Percentiles rank a stretch among this genome's conserved stretches.
phyloP scores from a whole-genome alignment of 1,284 basidiomycete genomes.

The Ceratobasidium papillatum region DNA sequence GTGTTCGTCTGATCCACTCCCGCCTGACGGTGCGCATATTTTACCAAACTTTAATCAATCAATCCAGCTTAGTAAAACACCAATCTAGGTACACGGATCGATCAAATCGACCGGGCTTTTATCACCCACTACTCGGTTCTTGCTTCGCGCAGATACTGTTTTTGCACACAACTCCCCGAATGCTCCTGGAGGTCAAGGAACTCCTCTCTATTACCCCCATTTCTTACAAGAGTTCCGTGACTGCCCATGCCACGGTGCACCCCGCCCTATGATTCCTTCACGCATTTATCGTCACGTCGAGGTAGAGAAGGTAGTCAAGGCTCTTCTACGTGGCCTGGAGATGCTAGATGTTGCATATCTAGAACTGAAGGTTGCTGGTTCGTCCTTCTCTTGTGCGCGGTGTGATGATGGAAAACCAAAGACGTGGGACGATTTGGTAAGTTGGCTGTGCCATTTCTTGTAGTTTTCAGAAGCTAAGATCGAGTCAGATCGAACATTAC shows the following conservation, averaged over 20 bases:
- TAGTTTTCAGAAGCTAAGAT: neutral
- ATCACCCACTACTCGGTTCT: neutral
- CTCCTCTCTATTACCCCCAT: neutral
- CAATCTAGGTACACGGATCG: neutral
- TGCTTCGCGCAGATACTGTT: conserved; percentile 8
- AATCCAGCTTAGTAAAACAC: neutral
- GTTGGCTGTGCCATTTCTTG: neutral
- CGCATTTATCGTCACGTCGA: conserved; percentile 2
- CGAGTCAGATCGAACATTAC: neutral
- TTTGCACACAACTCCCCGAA: neutral
- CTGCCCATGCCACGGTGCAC: neutral
- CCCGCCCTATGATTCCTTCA: neutral
- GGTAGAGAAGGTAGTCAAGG: neutral
- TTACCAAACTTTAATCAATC: neutral
- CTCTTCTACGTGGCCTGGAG: neutral
- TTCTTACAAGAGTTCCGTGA: neutral
- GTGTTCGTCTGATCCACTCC: too few relatives aligned
- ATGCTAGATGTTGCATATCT: neutral
- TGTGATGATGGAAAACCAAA: neutral
- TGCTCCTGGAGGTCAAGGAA: neutral
- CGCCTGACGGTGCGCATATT: neutral
- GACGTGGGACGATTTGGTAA: neutral
- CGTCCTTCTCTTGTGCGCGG: neutral
- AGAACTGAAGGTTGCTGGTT: neutral
- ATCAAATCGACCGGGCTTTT: neutral